Evolutionary conservation across 2,329 filamentous ascomycete species (phyloP).

Genomic region (Diaporthe capsici): DNA sequence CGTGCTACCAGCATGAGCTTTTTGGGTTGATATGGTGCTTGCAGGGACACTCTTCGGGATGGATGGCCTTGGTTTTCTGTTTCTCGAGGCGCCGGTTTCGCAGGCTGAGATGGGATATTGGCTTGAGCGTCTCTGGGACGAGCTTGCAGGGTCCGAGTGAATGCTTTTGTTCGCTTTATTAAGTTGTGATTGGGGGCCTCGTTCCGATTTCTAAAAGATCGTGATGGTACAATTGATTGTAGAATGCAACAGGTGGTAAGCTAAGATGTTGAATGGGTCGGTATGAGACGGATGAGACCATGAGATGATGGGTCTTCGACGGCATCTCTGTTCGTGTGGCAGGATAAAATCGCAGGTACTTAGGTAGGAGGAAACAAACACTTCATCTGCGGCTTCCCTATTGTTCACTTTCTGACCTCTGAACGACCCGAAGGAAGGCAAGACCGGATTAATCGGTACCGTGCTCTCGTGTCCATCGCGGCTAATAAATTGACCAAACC

Average conservation of each 20-base stretch:
- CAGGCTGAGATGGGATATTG: accelerated
- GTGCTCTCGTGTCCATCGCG: not conserved
- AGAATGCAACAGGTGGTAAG: not conserved
- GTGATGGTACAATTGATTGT: not conserved
- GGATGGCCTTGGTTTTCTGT: not conserved
- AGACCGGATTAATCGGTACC: too few relatives aligned
- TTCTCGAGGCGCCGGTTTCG: not conserved
- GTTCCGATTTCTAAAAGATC: not conserved
- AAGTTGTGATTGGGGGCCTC: accelerated
- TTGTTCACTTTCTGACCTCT: not conserved
- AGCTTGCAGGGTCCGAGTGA: accelerated
- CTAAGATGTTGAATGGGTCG: not conserved
- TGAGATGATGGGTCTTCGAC: not conserved
- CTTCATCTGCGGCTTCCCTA: not conserved
- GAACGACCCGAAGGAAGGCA: not conserved
- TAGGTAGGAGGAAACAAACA: not conserved
- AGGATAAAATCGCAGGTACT: not conserved
- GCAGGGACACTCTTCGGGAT: too few relatives aligned
- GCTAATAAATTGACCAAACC: not conserved
- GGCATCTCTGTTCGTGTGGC: not conserved
- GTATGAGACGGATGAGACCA: not conserved
- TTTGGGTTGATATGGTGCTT: too few relatives aligned
- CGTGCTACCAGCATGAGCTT: too few relatives aligned
- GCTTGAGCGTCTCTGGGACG: not conserved
- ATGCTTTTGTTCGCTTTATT: not conserved